Evolutionary conservation across 2,329 filamentous ascomycete genomes (phyloP), one percentile per base, ranked within the genome.

Genomic region (Rhynchosporium secalis): DNA sequence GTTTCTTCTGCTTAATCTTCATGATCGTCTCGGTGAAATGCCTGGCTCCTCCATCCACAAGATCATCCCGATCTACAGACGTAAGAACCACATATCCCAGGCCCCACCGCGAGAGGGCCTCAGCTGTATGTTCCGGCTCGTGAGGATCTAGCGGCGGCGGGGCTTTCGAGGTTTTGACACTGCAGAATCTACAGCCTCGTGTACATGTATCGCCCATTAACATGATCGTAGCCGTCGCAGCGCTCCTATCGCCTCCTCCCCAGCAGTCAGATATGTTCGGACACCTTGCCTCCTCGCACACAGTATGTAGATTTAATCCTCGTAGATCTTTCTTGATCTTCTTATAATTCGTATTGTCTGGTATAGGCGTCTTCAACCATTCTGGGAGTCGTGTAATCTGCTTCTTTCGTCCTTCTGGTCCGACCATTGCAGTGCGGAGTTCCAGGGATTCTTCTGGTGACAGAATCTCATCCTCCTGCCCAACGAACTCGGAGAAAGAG

Each of bases 161-260:
- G 1, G 81, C 78, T 48, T 90, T 87, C 62, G 80, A 88, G 3
- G 95, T 99, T 83, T 98, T 98, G 58, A 99, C 95, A 68, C 89
- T 92, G 83, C 95, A 99, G 81, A 99, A 99, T 58, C 95, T 86
- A 78, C 95, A 99, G 20, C 94, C 95, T 64, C 95, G 85, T 20
- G 95, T 99, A 78, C 95, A 99, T 8, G 94, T 98, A 76, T 99
- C 95, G 67, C 95, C 95, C 93, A 98, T 98, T 54, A 99, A 80
- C 95, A 99, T 99, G 77, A 99, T 98, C 10, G 95, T 99, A 2
- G 95, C 95, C 38, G 95, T 99, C 4, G 95, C 95, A 31, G 92
- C 89, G 68, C 86, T 88, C 80, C 96, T 96, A 75, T 89, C 86
- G 73, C 83, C 86, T 40, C 95, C 95, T 65, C 95, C 95, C 95